Percentiles rank a stretch among this genome's conserved stretches.
phyloP scores from a whole-genome alignment of 2,329 filamentous ascomycete genomes.

The Trichoderma sp. region DNA sequence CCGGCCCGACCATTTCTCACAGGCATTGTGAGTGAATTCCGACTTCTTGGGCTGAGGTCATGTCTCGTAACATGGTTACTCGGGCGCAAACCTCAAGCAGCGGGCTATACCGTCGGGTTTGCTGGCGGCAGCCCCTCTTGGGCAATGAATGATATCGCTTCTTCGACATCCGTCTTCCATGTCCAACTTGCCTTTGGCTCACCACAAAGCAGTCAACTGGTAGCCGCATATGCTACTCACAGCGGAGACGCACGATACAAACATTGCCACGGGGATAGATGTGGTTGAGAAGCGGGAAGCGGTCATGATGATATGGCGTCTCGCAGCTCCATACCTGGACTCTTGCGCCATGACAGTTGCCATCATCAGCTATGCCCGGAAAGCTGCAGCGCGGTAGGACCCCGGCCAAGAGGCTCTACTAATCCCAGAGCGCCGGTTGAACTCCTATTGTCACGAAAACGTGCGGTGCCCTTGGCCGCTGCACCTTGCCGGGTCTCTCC shows the following conservation, averaged over 20 bases:
- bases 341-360: slow-evolving; percentile 14
- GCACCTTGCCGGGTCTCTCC: background rate
- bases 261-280: background rate
- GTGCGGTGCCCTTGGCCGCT: slow-evolving; percentile 1
- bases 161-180: background rate
- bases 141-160: background rate
- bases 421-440: slow-evolving; percentile 13
- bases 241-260: background rate
- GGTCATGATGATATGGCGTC: background rate
- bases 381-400: background rate
- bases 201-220: background rate
- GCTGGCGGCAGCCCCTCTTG: background rate
- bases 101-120: slow-evolving; percentile 3
- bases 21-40: background rate
- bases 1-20: background rate
- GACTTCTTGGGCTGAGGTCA: background rate
- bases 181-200: background rate
- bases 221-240: slow-evolving; percentile 4
- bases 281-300: background rate
- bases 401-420: background rate
- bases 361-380: background rate
- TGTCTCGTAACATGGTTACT: background rate
- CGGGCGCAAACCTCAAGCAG: background rate
- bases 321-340: background rate
- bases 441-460: slow-evolving; percentile 8